A percentile compares a stretch with the other conserved stretches of the same genome.
Evolutionary conservation across 805 yeast species (phyloP).

Genomic region (Torulaspora indica): DNA sequence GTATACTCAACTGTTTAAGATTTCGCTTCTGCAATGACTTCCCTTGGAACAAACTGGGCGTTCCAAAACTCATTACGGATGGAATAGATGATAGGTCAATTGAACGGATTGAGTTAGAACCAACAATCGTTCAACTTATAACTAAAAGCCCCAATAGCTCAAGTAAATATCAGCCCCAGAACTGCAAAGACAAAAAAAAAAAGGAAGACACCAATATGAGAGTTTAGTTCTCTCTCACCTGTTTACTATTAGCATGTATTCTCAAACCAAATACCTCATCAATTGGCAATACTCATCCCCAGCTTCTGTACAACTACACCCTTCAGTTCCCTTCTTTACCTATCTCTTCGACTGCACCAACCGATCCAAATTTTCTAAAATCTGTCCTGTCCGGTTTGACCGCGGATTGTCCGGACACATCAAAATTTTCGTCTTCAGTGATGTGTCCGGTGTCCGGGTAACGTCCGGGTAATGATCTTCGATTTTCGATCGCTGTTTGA

Average conservation of each 20-base stretch:
- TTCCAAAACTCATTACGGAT: constrained; percentile 13
- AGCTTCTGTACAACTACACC: not conserved
- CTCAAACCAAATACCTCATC: not conserved
- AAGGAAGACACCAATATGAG: not conserved
- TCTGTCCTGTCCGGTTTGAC: not conserved
- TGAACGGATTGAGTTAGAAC: no score
- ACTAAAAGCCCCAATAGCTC: not conserved
- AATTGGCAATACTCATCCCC: not conserved
- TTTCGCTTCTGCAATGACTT: constrained; percentile 54
- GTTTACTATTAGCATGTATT: not conserved
- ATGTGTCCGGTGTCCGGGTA: not conserved
- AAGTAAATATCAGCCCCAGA: not conserved
- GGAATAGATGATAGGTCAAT: no score
- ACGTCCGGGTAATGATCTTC: no score
- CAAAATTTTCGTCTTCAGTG: not conserved
- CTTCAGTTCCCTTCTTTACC: not conserved
- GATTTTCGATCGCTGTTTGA: not conserved
- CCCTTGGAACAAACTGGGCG: constrained; percentile 33
- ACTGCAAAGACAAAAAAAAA: not conserved
- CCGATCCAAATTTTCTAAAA: not conserved
- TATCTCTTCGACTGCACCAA: not conserved
- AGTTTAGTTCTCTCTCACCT: not conserved
- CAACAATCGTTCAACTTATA: no score
- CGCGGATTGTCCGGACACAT: not conserved
- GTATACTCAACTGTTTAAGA: constrained; percentile 51